Base-by-base conservation (phyloP, 306 rosid genomes). In the Inga oerstediana region DNA sequence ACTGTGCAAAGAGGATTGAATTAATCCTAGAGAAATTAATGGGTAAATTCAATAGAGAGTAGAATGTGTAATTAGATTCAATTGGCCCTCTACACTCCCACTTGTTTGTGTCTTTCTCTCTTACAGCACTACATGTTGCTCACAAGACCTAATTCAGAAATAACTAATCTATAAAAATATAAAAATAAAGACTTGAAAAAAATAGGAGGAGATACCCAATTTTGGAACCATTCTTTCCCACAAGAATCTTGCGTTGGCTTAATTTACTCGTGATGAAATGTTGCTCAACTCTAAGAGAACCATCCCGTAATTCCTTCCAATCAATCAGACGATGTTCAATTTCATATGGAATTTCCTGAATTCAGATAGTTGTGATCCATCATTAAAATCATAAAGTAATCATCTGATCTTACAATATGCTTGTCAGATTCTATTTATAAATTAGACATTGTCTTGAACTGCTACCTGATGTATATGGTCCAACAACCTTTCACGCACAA, bases 401-500 rank as follows among this genome's bases (percentile, higher is more conserved):
- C 37, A 62, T 48, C 74, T 76, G 78, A 80, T 20, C 45, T 64
- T 37, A 35, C 6, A 24, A 80, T 37, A 81, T 43, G 13, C 32
- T 51, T 32, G 70, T 49, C 74, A 80, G 34, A 45, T 13, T 66
- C 70, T n/a, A 79, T 45, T 71, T 66, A 75, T 32, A 66, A 35
- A 72, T 76, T 48, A 35, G 22, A 75, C 51, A 54, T 5, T 13
- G 44, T 68, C 37, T 27, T 22, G 37, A 72, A 87, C 68, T 80
- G 68, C 85, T 78, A 96, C 98, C 98, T 96, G 99, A 85, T 96
- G 98, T 46, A 96, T 85, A 72, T 96, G 93, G 91, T 96, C 99
- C 88, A 96, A 88, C 80, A 96, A 87, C 84, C 92, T 93, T 89
- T 96, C 98, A 35, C 98, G 98, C 79, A 96, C 99, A 84, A 96